Base-by-base conservation (phyloP, 2,329 filamentous ascomycete genomes). In the Claviceps humidiphila region DNA sequence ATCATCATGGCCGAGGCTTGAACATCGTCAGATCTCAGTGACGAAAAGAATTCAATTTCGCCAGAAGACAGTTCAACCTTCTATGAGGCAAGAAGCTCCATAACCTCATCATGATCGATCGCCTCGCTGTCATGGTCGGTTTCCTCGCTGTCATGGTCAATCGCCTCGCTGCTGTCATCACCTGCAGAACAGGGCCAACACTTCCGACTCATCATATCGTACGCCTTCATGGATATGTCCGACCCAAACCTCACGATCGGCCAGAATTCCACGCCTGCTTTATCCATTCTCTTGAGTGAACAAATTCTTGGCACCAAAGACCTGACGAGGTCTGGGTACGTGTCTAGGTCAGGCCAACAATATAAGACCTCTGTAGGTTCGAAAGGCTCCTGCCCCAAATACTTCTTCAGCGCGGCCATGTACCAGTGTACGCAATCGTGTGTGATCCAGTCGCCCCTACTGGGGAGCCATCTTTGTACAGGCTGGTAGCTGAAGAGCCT, bases 71-170 rank as follows among this genome's bases (percentile, higher is more conserved):
- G 17, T 17, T 56, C 53, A n/a, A 57, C 52, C 13, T 63, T 62
- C 3, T 52, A 56, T 13, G 58, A 56, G 26, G 26, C 8, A 30
- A 30, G 26, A 30, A 30, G 8, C 26, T 30, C 26, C 26, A 30
- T 3, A 9, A 30, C 8, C 26, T 30, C 26, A 9, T 30, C 26
- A 9, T 30, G 26, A 8, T 30, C 68, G 5, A 71, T 70, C 0
- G 66, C 66, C 0, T 69, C 67, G 44, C 68, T 68, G 40, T 71
- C 69, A 14, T 71, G 4, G 20, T 22, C 20, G 20, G 20, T 22
- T 22, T 3, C 20, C 20, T 69, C 67, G 45, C 68, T 68, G 40
- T 71, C 69, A 14, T 71, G 4, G 20, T 22, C 20, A 22, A 3
- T 22, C 20, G 20, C 20, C 20, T 57, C 56, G n/a, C 8, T 17